phyloP scores from a whole-genome alignment of 2,329 filamentous ascomycete genomes.

The Cordyceps cateniannulata region DNA sequence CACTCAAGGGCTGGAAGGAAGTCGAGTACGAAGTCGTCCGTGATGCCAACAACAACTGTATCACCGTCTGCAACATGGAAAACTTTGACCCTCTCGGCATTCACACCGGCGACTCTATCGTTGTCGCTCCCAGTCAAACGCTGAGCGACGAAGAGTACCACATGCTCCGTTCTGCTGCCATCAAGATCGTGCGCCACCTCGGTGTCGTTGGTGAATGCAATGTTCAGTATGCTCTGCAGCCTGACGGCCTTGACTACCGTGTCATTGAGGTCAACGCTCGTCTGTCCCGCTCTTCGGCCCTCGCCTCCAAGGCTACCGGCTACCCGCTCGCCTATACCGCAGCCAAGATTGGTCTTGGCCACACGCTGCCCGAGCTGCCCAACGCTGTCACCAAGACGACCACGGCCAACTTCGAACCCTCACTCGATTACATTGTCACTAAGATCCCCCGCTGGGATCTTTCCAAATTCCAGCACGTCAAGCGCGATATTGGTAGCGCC shows the following conservation, averaged over 20 bases:
- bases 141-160: conserved; percentile 98
- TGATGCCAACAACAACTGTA: conserved; percentile 96
- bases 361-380: conserved; percentile 89
- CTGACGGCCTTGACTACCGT: conserved; percentile 93
- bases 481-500: conserved; percentile 91
- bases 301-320: conserved; percentile 96
- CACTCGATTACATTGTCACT: conserved; percentile 93
- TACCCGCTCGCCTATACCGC: conserved; percentile 97
- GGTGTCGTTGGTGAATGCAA: conserved; percentile 98
- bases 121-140: conserved; percentile 94
- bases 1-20: conserved; percentile 98
- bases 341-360: conserved; percentile 94
- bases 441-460: conserved; percentile 99
- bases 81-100: conserved; percentile 98
- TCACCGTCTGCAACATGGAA: conserved; percentile 78
- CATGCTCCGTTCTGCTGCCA: conserved; percentile 95
- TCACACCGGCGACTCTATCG: conserved; percentile 97
- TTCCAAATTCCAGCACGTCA: conserved; percentile 98
- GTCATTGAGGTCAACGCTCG: conserved; percentile 99
- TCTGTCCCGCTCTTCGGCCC: conserved; percentile 91
- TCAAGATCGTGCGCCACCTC: conserved; percentile 96
- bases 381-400: conserved; percentile 99
- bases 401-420: conserved; percentile 97
- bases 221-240: conserved; percentile 94
- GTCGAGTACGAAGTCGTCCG: conserved; percentile 98